Base-by-base conservation (phyloP, 129 eudicot species). In the Chrysanthemum lavandulifolium region DNA sequence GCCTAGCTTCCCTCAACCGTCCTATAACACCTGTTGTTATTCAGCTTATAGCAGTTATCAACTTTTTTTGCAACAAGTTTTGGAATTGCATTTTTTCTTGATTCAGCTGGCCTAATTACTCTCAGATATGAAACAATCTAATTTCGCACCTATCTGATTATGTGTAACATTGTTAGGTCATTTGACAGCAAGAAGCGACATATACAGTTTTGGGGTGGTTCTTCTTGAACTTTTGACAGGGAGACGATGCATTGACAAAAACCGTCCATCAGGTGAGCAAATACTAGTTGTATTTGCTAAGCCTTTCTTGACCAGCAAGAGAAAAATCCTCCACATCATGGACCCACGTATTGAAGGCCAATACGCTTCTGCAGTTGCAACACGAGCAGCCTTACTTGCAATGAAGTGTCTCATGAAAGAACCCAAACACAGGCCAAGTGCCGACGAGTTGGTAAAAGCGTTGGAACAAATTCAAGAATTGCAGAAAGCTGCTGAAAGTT, bases 281-380 rank as follows among this genome's bases (percentile, higher is more conserved):
- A 62, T 50, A 61, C 49, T 73, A 49, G 70, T 73, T 3, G 70
- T 48, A 27, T 73, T 51, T 62, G 78, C 70, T 15, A 51, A 73
- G 36, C 53, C 70, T 0, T 61, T 48, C 4, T 12, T 73, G 12
- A 13, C 40, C n/a, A 27, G 58, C 49, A 48, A 67, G 31, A 67
- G 61, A 0, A 67, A 57, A 27, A 59, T 67, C 11, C 57, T 67
- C 12, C 78, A 62, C n/a, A 51, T 93, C 9, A 89, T 93, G 90
- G 98, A 93, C 60, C 71, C 85, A 0, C 89, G 92, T 2, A 80
- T 93, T 10, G 76, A 87, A 71, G 96, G 95, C 31, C 95, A 93
- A 62, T 93, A 89, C 71, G 8, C 96, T 4, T 10, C 84, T 16
- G 57, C 58, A 10, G 88, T 66, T 6, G 96, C 94, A 13, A 45